Base-by-base conservation (phyloP, 2,329 filamentous ascomycete genomes). In the Pseudogymnoascus sp. region DNA sequence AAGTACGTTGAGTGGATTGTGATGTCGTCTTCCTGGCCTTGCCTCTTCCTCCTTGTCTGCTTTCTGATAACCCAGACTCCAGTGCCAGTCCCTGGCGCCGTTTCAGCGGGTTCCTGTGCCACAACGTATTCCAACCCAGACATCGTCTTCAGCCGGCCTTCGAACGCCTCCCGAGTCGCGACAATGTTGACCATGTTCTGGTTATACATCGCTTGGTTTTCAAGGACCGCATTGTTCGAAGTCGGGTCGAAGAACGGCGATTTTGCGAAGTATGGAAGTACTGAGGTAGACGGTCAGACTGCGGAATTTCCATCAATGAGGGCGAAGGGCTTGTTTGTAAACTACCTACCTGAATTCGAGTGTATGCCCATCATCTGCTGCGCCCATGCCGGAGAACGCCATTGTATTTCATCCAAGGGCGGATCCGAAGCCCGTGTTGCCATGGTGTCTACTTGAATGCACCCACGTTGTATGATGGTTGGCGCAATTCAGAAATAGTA, bases 61-160 rank as follows among this genome's bases (percentile, higher is more conserved):
- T 88, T 88, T 68, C 84, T 81, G 66, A 88, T 86, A 28, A 87
- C 82, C 85, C 85, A 88, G 7, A 88, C 84, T 28, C 85, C 85
- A 0, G 85, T 87, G 20, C 80, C 80, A 37, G 74, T 76, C n/a
- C 83, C 83, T 0, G 83, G 83, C 0, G 78, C 81, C 67, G 80
- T 84, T 71, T 87, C 84, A 28, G 83, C 83, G 1, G 84, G 85
- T 65, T 86, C 83, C 69, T 87, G 81, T 37, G 83, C 83, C 59
- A 88, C 84, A 58, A 86, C 78, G 70, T 85, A 88, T 74, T 88
- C 86, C 57, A 87, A 75, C 2, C 86, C 86, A 1, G 81, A 80
- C 85, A 88, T 88, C 62, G 81, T 83, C 65, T 78, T 80, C 36
- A 88, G 74, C 18, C 82, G 82, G 9, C 76, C 79, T 70, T 88